Evolutionary conservation across 2,329 filamentous ascomycete genomes (phyloP).

Genomic region (Trichophyton schoenleinii): DNA sequence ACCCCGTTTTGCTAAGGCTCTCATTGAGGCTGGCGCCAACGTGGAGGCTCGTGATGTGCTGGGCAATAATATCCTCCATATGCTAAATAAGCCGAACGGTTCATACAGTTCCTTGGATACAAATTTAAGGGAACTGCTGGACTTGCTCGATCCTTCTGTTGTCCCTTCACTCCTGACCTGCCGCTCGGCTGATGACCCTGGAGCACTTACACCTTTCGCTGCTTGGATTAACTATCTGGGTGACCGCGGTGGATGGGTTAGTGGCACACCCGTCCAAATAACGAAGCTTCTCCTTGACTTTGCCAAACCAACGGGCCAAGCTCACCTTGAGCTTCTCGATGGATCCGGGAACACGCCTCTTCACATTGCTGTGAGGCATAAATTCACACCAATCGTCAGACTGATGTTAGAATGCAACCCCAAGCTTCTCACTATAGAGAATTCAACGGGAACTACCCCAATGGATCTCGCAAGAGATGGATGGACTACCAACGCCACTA

Average conservation of each 20-base stretch:
- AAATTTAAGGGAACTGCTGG: slow-evolving; percentile 45
- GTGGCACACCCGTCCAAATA: background rate
- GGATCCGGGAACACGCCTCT: slow-evolving; percentile 33
- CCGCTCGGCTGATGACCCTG: slow-evolving; percentile 18
- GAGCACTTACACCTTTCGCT: slow-evolving; percentile 41
- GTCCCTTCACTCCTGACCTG: slow-evolving; percentile 22
- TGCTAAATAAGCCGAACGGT: slow-evolving; percentile 28
- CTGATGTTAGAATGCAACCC: slow-evolving; percentile 42
- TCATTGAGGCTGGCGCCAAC: slow-evolving; percentile 58
- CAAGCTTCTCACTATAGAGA: slow-evolving; percentile 55
- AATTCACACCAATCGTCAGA: slow-evolving; percentile 44
- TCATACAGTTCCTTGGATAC: background rate
- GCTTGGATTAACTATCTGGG: slow-evolving; percentile 35
- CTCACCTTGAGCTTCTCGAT: slow-evolving; percentile 35
- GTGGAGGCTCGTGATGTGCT: slow-evolving; percentile 49
- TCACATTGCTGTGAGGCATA: slow-evolving; percentile 26
- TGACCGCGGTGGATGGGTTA: background rate
- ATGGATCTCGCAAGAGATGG: slow-evolving; percentile 38
- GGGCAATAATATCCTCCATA: slow-evolving; percentile 58
- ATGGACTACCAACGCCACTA: slow-evolving; percentile 19
- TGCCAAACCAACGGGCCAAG: slow-evolving; percentile 18
- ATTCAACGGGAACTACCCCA: slow-evolving; percentile 62
- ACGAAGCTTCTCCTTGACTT: background rate
- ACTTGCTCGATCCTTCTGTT: slow-evolving; percentile 45
- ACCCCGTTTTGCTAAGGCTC: slow-evolving; percentile 35